Evolutionary conservation across 345 rosid genomes (phyloP), one percentile per base, ranked within the genome.

Genomic region (Dovyalis caffra): DNA sequence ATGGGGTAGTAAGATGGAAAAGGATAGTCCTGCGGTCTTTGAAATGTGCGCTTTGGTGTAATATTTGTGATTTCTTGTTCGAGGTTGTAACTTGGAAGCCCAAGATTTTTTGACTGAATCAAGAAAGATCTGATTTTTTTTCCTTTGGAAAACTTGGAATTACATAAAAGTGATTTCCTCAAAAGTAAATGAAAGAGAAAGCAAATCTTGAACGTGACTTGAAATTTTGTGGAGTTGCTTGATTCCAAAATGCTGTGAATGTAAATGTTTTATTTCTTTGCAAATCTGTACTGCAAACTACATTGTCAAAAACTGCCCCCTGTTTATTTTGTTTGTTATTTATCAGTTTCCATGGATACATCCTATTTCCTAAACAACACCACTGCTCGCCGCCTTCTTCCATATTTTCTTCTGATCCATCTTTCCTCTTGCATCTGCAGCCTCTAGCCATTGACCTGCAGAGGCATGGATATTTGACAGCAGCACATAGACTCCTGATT

Each of bases 401-500:
- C 60, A 40, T 11, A 64, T 25, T 5, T 72, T 67, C 66, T 74
- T 64, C 47, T 73, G 18, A 32, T 67, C 77, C 80, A 80, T 68
- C 38, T 60, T 70, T 31, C 73, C 61, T 16, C 85, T 26, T 14
- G 76, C 69, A 4, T 28, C 67, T 68, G 26, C 66, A 21, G 80
- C 84, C 56, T 77, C 83, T 25, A 51, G 61, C 85, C 85, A 79
- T 58, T 79, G 60, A 71, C 88, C 85, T 11, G 40, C 56, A 16
- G 80, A 83, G 58, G 74, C 80, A 64, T 79, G 58, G 21, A 87
- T 75, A 68, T 85, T 83, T 6, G 85, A 64, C 68, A 83, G 37
- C 47, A 85, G 85, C 35, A 80, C 85, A 6, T 77, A 83, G 15
- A 79, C 75, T 63, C 88, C 88, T 1, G 88, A 68, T 34, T 76